Evolutionary conservation across 768 basidiomycete species (phyloP), one percentile per base, ranked within the genome.

Genomic region (Russula sp.): DNA sequence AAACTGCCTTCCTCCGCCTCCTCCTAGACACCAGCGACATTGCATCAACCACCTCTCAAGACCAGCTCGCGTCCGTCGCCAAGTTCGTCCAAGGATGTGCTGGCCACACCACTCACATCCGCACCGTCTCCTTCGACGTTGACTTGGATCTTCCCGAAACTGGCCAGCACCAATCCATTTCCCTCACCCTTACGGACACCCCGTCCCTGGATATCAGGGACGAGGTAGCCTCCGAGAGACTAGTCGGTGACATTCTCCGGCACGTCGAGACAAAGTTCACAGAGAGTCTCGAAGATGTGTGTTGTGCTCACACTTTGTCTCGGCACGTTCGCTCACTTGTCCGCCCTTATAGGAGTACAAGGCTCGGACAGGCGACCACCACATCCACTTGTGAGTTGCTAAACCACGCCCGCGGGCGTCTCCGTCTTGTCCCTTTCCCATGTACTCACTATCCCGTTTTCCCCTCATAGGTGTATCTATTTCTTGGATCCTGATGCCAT

Each of bases 401-500:
- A 20, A 32, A 57, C 49, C 56, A 38, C 18, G 58, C 26, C 40
- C 38, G 57, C 53, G 55, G 65, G 63, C 44, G 63, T 50, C 60
- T 48, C 57, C 49, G 24, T 28, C 38, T 7, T n/a, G 32, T 61
- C 52, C 44, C 38, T 55, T 63, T 56, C 58, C 57, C 65, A 53
- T 65, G 53, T 38, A 32, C 69, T 69, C 61, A 71, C 52, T 34
- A 34, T 22, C 65, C 24, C 54, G 8, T 51, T 52, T 61, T 42
- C 49, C 36, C 14, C 26, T 42, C 67, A 61, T 76, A 92, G 90
- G 64, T 92, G 90, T 71, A 85, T 93, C 64, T 93, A 93, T 77
- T 90, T 93, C 76, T 78, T 93, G 76, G 89, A 92, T 81, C 91
- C 91, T 60, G 88, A 90, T 79, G 73, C 80, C 73, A 90, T 92